These are phyloP conservation scores for Candida oleophila DNA, from an alignment of 805 yeast species.

Conservation along the genomic window DNA sequence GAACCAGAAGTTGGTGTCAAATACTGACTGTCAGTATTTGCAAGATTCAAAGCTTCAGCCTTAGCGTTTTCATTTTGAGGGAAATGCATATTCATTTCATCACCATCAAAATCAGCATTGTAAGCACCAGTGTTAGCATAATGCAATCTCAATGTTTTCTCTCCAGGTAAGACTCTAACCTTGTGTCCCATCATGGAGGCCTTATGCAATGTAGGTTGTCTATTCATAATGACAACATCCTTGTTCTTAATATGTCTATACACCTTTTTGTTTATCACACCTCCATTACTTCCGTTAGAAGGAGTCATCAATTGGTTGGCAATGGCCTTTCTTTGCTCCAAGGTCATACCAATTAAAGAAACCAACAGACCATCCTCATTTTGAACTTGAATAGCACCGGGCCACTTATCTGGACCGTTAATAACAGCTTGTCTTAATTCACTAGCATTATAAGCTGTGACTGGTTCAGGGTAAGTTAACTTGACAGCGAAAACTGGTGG, in stretches of 20 bases:
- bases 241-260: constrained; percentile 91
- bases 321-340: constrained; percentile 90
- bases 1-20: constrained; percentile 98
- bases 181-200: constrained; percentile 99
- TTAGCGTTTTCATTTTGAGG: constrained; percentile 97
- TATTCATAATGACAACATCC: constrained; percentile 96
- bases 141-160: constrained; percentile 92
- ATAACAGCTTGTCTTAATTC: constrained; percentile 92
- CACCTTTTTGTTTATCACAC: constrained; percentile 83
- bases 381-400: constrained; percentile 96
- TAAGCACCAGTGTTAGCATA: constrained; percentile 99
- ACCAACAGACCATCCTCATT: constrained; percentile 89
- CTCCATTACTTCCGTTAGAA: constrained; percentile 46
- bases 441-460: constrained; percentile 85
- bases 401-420: constrained; percentile 98
- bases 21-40: constrained; percentile 96
- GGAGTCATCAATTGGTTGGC: constrained; percentile 96
- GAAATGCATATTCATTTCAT: constrained; percentile 99
- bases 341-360: constrained; percentile 82
- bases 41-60: constrained; percentile 92
- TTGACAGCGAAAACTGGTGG: constrained; percentile 98
- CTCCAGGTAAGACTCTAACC: constrained; percentile 95
- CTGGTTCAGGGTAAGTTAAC: constrained; percentile 97
- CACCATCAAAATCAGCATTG: constrained; percentile 99
- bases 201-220: constrained; percentile 98